Percentiles rank a stretch among this genome's conserved stretches.
phyloP scores from a whole-genome alignment of 2,329 filamentous ascomycete genomes.

The Fusarium praegraminearum region DNA sequence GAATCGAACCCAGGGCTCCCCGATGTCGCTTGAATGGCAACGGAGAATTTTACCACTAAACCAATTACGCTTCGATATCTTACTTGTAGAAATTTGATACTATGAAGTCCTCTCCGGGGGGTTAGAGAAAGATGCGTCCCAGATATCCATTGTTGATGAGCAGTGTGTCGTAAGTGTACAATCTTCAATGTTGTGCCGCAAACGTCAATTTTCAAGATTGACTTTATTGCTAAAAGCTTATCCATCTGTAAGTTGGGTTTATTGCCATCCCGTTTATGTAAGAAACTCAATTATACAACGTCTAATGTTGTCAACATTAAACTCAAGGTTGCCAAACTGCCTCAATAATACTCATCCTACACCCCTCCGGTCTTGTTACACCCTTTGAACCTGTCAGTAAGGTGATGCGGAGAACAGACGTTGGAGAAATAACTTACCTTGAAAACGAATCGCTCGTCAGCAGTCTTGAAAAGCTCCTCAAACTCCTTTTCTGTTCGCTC shows the following conservation, averaged over 20 bases:
- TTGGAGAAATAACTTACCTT: conserved; percentile 45
- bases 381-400: conserved; percentile 49
- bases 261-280: background rate
- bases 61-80: background rate
- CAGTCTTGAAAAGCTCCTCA: conserved; percentile 57
- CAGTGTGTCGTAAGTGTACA: background rate
- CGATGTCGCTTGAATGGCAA: conserved; percentile 27
- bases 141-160: background rate
- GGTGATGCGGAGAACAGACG: background rate
- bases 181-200: background rate
- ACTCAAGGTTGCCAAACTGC: conserved; percentile 58
- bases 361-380: conserved; percentile 56
- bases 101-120: background rate
- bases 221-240: background rate
- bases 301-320: background rate
- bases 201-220: background rate
- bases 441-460: conserved; percentile 59
- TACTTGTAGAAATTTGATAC: fast-evolving
- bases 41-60: conserved; percentile 38
- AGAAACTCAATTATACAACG: background rate
- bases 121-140: background rate
- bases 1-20: conserved; percentile 34
- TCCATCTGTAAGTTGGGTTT: fast-evolving
- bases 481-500: conserved; percentile 64
- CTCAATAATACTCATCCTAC: conserved; percentile 63